phyloP scores from a whole-genome alignment of 139 green algal species.

The Ettlia oleoabundans region DNA sequence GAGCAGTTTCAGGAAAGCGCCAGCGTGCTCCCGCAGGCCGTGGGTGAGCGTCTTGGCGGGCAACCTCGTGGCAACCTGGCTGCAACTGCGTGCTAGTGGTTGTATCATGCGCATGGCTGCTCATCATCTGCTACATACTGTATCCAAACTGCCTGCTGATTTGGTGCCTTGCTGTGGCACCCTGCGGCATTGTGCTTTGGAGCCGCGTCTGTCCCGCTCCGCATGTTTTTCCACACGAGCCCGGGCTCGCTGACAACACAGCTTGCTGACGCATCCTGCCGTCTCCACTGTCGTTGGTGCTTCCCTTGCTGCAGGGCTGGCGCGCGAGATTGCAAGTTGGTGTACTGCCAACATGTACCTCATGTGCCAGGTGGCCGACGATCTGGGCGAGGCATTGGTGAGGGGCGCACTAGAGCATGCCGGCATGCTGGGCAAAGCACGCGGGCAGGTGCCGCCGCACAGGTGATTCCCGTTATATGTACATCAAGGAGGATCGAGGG shows the following conservation, averaged over 20 bases:
- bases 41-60: slow-evolving; percentile 18
- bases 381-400: slow-evolving; percentile 61
- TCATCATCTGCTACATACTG: neutral
- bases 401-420: slow-evolving; percentile 45
- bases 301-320: neutral
- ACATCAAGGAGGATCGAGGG: no score
- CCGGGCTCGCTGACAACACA: no score
- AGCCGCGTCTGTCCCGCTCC: no score
- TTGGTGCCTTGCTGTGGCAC: neutral
- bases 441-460: slow-evolving; percentile 34
- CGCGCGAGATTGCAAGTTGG: slow-evolving; percentile 28
- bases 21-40: slow-evolving; percentile 51
- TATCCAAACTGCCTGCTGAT: neutral
- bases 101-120: neutral
- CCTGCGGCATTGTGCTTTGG: no score
- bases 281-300: no score
- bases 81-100: neutral
- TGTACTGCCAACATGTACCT: slow-evolving; percentile 43
- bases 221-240: no score
- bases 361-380: slow-evolving; percentile 66
- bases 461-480: neutral
- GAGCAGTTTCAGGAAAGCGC: slow-evolving; percentile 65
- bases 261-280: no score
- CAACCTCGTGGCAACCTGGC: no score
- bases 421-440: slow-evolving; percentile 14